Conservation (phyloP, 1,284 basidiomycete genomes). For the Trichosporon sp. region DNA sequence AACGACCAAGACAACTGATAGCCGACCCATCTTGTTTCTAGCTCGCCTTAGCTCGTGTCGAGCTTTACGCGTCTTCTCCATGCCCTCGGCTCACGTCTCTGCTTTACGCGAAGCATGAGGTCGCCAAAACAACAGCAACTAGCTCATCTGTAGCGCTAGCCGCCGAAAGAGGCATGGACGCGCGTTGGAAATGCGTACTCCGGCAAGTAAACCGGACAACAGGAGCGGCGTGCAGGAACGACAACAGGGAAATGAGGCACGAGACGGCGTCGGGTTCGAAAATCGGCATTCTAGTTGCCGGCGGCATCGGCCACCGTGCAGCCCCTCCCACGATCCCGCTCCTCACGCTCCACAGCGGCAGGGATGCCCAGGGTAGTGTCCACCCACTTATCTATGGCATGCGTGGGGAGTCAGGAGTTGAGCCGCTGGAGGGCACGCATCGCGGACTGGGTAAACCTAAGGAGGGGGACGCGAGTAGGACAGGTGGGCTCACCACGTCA, state of each 20-base stretch:
- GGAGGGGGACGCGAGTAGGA: neutral
- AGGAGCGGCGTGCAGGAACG: neutral
- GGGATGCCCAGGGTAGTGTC: neutral
- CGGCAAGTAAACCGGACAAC: neutral
- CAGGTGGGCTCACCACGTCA: neutral
- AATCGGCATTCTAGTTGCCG: slow-evolving; percentile 3
- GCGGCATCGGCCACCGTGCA: neutral
- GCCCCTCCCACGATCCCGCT: neutral
- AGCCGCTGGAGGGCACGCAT: neutral
- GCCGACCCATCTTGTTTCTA: neutral
- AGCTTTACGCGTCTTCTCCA: neutral
- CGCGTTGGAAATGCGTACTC: neutral
- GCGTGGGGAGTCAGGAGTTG: neutral
- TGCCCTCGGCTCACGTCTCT: neutral
- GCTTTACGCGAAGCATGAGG: neutral
- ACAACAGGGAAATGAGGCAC: neutral
- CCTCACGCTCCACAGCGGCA: neutral
- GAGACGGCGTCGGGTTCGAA: neutral
- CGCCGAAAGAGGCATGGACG: neutral
- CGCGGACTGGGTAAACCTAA: neutral
- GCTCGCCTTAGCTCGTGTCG: neutral
- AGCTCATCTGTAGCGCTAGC: neutral
- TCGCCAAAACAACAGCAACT: neutral
- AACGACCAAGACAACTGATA: neutral
- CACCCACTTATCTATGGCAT: neutral